Evolutionary conservation across 768 basidiomycete species (phyloP), one percentile per base, ranked within the genome.

Genomic region (Lactarius tabidus): DNA sequence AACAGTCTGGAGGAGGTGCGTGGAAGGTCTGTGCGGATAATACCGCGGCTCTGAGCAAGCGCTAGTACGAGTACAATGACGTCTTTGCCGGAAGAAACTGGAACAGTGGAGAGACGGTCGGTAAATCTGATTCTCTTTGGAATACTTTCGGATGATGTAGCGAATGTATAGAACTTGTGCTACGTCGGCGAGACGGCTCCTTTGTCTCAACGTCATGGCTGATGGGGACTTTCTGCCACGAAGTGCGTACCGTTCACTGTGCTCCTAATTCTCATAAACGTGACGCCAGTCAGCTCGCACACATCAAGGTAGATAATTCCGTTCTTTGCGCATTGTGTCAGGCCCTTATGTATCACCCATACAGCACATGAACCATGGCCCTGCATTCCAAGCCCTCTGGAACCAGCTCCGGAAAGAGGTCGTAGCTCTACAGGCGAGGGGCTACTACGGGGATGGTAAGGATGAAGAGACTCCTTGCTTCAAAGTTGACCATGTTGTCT

Each of bases 31-130:
- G 29, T 33, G 38, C 10, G 10, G 33, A 36, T 33, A 23, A 43
- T 5, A 29, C 28, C 39, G 51, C 39, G 18, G 57, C 23, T 20
- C 12, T 61, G 54, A 59, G 26, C 12, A 28, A 31, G 18, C 26
- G 29, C 20, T 70, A 93, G 90, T 93, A 93, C 69, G 87, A 91
- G 71, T 82, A 84, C 71, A 93, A 93, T 72, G 71, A 69, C 17
- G 89, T 93, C 7, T 93, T 93, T 74, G 83, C 86, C 6, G 92
- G 91, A 1, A 80, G 91, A 56, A 93, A 93, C 72, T 94, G 91
- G 91, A 90, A 91, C 69, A 80, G 79, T 63, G 92, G 92, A 3
- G 91, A 94, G 75, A 87, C 85, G 12, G 77, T 94, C 63, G 91
- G 90, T 89, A 67, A 69, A 75, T 57, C 52, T 18, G 58, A 43